Evolutionary conservation across 139 green algal species (phyloP), one percentile per base, ranked within the genome.

Genomic region (Haematococcus sp.): DNA sequence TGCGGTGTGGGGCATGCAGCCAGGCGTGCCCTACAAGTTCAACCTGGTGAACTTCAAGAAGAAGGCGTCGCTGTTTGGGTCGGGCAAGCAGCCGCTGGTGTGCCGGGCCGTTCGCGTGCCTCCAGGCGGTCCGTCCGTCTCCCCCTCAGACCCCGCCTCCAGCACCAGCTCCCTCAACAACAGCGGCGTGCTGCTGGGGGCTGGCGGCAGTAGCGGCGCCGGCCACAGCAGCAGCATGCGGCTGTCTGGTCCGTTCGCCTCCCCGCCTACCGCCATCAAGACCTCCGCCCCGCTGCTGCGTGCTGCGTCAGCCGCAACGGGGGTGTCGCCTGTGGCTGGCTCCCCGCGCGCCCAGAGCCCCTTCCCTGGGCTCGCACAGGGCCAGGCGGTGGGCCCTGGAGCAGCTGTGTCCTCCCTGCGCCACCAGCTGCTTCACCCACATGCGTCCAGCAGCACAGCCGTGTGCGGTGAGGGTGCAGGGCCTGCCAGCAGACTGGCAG

Each of bases 31-130:
- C n/a, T 91, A 91, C 79, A 85, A 83, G 49, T 75, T 91, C 75
- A 91, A 91, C 70, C 52, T 91, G 23, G 76, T 89, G 32, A 91
- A 91, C 68, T 79, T 90, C 63, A 33, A n/a, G 52, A 90, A 88
- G 65, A 69, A 79, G 32, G 54, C 44, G 7, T 85, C 78, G 13
- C 82, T 88, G 1, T 85, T 80, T 65, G 59, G 49, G 1, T 32
- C 11, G 9, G 80, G 83, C 64, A 86, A 84, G 71, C 76, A 76
- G n/a, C 83, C 83, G 0, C 65, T 88, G 20, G 79, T 88, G 44
- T 86, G 76, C 58, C 1, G 19, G 58, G 68, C 52, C 15, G 68
- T 17, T n/a, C 43, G 34, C 61, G 31, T 67, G 51, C 49, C 49
- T 61, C 44, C 66, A 31, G 40, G 61, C 17, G 23, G 25, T 27